Evolutionary conservation across 176 grass and related monocot species (phyloP).

Genomic region (Carex parvula): DNA sequence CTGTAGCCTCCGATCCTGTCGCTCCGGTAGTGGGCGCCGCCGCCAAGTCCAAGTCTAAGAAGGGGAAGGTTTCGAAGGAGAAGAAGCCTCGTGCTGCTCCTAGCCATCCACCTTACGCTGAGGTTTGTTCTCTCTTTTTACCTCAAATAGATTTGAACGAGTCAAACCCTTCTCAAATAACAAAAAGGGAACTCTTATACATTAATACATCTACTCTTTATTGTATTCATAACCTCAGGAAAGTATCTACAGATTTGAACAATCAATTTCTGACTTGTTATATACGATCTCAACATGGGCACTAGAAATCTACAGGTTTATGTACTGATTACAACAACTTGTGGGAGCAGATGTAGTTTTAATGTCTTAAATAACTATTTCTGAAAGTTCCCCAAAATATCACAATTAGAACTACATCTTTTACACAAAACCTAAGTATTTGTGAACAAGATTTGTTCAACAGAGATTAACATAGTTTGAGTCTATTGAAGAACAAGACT

Average conservation of each 20-base stretch:
- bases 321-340: background rate
- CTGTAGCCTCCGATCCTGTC: background rate
- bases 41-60: slow-evolving; percentile 34
- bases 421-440: background rate
- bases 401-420: background rate
- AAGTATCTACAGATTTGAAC: background rate
- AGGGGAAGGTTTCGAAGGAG: slow-evolving; percentile 51
- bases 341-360: background rate
- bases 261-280: background rate
- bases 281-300: background rate
- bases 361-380: background rate
- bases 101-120: slow-evolving; percentile 59
- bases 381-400: background rate
- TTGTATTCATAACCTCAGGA: background rate
- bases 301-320: background rate
- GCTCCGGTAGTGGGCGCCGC: slow-evolving; percentile 1
- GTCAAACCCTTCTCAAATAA: background rate
- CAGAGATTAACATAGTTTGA: background rate
- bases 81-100: slow-evolving; percentile 36
- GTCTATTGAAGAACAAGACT: background rate
- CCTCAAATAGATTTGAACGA: background rate
- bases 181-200: background rate
- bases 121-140: slow-evolving; percentile 30
- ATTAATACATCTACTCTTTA: background rate
- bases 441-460: background rate